Evolutionary conservation across 1,139 yeast species (phyloP).

Genomic region (Hyphopichia pseudoburtonii): DNA sequence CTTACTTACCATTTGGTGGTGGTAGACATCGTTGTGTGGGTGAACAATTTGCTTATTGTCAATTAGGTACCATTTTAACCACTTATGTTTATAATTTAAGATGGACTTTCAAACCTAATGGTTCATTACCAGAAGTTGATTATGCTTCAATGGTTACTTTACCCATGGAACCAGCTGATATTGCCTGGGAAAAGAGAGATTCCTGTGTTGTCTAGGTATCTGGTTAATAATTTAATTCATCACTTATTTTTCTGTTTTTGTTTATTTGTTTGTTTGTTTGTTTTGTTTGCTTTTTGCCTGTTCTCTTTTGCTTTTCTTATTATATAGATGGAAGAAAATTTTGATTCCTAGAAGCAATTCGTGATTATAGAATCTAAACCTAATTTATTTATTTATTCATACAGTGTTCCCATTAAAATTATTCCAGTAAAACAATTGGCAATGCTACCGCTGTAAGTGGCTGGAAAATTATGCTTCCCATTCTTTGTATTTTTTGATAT

Average conservation of each 20-base stretch:
- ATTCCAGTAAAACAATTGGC: too few species aligned
- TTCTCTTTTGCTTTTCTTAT: neutral
- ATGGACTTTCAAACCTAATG: constrained; percentile 67
- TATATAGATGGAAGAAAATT: neutral
- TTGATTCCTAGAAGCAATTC: too few species aligned
- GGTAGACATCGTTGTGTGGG: constrained; percentile 99
- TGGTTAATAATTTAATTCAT: neutral
- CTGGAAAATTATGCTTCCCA: neutral
- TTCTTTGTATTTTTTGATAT: too few species aligned
- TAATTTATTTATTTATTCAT: constrained; percentile 1
- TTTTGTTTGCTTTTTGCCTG: neutral
- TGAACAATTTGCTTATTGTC: constrained; percentile 96
- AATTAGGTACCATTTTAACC: constrained; percentile 81
- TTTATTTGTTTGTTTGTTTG: neutral
- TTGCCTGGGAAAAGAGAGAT: constrained; percentile 71
- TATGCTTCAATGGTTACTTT: constrained; percentile 92
- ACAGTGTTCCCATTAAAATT: too few species aligned
- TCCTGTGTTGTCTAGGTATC: constrained; percentile 22
- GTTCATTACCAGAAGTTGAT: constrained; percentile 72
- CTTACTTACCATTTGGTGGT: constrained; percentile 97
- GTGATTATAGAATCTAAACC: too few species aligned
- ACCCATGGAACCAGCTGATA: constrained; percentile 77
- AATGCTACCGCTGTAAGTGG: neutral
- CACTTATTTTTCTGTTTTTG: neutral
- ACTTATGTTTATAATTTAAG: constrained; percentile 73